These are phyloP conservation scores for Penicillium antarcticum DNA, from an alignment of 495 filamentous ascomycete species.

Conservation along the genomic window DNA sequence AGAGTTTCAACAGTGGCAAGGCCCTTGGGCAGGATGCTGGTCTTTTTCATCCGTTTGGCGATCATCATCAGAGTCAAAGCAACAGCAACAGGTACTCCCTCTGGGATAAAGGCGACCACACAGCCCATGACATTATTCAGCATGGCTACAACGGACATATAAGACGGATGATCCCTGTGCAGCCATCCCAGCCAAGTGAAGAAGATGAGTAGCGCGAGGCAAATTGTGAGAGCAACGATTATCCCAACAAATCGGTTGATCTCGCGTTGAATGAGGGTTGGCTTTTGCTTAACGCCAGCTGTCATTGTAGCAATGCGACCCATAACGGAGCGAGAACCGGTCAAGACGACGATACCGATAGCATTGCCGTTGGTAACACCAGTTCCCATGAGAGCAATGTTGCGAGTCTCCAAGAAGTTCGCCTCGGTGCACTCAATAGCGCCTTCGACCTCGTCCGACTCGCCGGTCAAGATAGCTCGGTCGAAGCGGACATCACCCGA, in stretches of 20 bases:
- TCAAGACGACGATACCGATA: slow-evolving; percentile 61
- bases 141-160: slow-evolving; percentile 65
- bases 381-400: slow-evolving; percentile 71
- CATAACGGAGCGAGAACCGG: slow-evolving; percentile 59
- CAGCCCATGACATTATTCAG: slow-evolving; percentile 66
- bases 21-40: slow-evolving; percentile 65
- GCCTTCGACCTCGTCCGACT: slow-evolving; percentile 60
- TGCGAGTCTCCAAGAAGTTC: slow-evolving; percentile 72
- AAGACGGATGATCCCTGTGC: slow-evolving; percentile 53
- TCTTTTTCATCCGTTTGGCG: slow-evolving; percentile 61
- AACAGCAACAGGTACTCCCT: slow-evolving; percentile 67
- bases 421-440: slow-evolving; percentile 58
- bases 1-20: slow-evolving; percentile 71
- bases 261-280: slow-evolving; percentile 66
- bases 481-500: slow-evolving; percentile 70
- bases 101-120: slow-evolving; percentile 71
- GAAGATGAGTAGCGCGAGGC: slow-evolving; percentile 54
- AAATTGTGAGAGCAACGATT: slow-evolving; percentile 53
- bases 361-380: slow-evolving; percentile 63
- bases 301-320: slow-evolving; percentile 68
- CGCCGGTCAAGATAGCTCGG: slow-evolving; percentile 67
- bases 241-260: slow-evolving; percentile 64
- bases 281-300: slow-evolving; percentile 57
- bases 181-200: slow-evolving; percentile 63
- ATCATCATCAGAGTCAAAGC: slow-evolving; percentile 58